These are phyloP conservation scores for Lanmaoa pseudosensibilis DNA, from an alignment of 768 basidiomycete genomes.

Conservation along the genomic window DNA sequence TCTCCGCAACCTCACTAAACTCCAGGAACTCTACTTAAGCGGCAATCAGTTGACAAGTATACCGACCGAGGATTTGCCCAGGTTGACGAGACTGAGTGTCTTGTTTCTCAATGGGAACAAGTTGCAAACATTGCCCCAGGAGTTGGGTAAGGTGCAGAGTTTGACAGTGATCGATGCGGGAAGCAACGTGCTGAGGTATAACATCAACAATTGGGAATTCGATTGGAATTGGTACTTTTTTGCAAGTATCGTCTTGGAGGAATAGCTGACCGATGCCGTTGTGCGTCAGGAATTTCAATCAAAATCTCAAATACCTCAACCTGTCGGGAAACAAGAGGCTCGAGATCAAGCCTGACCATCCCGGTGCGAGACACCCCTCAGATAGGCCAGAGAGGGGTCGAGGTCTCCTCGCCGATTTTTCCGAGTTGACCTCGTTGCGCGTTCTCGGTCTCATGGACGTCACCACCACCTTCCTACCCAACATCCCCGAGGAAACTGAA, in stretches of 20 bases:
- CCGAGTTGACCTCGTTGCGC: conserved; percentile 77
- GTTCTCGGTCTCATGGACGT: conserved; percentile 99
- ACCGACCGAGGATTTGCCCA: conserved; percentile 84
- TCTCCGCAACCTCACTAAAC: conserved; percentile 62
- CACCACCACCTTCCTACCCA: conserved; percentile 57
- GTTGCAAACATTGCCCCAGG: conserved; percentile 88
- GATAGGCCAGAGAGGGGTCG: conserved; percentile 26
- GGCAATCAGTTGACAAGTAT: conserved; percentile 93
- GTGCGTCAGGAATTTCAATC: conserved; percentile 87
- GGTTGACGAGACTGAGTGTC: conserved; percentile 63
- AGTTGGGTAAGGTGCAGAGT: conserved; percentile 78
- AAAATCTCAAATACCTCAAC: conserved; percentile 90
- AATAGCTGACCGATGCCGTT: background rate
- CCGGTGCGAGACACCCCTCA: conserved; percentile 31
- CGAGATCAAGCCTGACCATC: conserved; percentile 81
- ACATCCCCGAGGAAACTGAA: conserved; percentile 81
- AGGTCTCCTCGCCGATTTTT: conserved; percentile 75
- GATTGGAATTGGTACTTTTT: conserved; percentile 92
- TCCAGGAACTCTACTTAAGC: conserved; percentile 89
- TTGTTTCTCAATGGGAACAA: conserved; percentile 94
- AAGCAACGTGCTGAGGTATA: conserved; percentile 92
- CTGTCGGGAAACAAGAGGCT: conserved; percentile 95
- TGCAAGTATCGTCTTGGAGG: background rate
- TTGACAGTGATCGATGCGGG: conserved; percentile 88
- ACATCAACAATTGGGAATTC: conserved; percentile 97